Base-by-base conservation (phyloP, 1,284 basidiomycete genomes). In the Ustilago vetiveriae region DNA sequence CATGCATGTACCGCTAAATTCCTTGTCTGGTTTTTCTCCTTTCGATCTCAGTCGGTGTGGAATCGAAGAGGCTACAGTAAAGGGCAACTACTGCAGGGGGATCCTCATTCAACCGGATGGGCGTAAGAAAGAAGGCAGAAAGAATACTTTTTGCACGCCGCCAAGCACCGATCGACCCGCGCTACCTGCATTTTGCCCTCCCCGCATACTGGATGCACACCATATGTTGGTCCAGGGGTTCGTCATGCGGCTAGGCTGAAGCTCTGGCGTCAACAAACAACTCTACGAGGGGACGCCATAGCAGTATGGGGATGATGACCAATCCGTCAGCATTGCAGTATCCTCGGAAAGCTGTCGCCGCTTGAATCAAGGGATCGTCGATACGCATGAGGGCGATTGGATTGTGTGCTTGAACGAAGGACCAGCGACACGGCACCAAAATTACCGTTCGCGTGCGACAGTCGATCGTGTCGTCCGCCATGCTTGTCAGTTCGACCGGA, bases 121-220 rank as follows among this genome's bases (percentile, higher is more conserved):
- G 46, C 47, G 53, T 45, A 55, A 51, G 49, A 60, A 60, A 55
- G 48, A 63, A 55, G 16, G 39, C 35, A 24, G 39, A 48, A 39
- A 41, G 30, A 39, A 23, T 23, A 30, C 39, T 22, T 32, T 21
- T 32, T 27, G n/a, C 21, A 29, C 24, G 24, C 38, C 35, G 24
- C 32, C 10, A 24, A 17, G 39, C 37, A 41, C 33, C 23, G 42
- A 19, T 24, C 21, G n/a, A n/a, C n/a, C n/a, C n/a, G n/a, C n/a
- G n/a, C n/a, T n/a, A n/a, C n/a, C n/a, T n/a, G n/a, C n/a, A n/a
- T 6, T 24, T 19, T 27, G 39, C 24, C 39, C 26, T 19, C 38
- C 22, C 29, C 22, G 19, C 37, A 24, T 14, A 24, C 16, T 24
- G 23, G 36, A 37, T 16, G 39, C 29, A 42, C n/a, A n/a, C n/a